These are phyloP conservation scores for Candida takata DNA, from an alignment of 805 yeast genomes.

Conservation along the genomic window DNA sequence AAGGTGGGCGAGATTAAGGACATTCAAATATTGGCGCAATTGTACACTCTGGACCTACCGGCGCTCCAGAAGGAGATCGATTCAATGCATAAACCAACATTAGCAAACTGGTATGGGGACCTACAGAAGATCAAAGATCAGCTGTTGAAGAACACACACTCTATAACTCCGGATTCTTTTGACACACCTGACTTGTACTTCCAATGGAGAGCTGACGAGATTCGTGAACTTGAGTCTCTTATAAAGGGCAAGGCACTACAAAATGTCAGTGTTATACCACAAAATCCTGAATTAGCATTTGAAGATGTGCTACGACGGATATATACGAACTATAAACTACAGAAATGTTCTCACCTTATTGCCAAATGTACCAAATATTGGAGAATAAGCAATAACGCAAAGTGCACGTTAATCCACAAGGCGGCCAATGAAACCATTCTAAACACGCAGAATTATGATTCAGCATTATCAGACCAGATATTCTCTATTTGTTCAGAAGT, in stretches of 20 bases:
- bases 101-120: conserved; percentile 27
- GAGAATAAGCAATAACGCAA: conserved; percentile 47
- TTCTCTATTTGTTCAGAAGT: conserved; percentile 10
- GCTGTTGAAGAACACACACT: conserved; percentile 23
- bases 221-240: conserved; percentile 16
- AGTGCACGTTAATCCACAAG: conserved; percentile 42
- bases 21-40: conserved; percentile 36
- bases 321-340: conserved; percentile 29
- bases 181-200: conserved; percentile 26
- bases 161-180: conserved; percentile 31
- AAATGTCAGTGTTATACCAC: conserved; percentile 31
- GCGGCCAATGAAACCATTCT: conserved; percentile 37
- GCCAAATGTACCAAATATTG: conserved; percentile 44
- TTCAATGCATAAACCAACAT: conserved; percentile 35
- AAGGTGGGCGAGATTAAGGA: conserved; percentile 48
- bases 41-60: conserved; percentile 43
- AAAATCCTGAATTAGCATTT: conserved; percentile 33
- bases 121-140: conserved; percentile 10
- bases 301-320: conserved; percentile 36
- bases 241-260: background rate
- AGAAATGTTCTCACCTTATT: background rate
- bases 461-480: background rate
- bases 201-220: conserved; percentile 36
- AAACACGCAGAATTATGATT: conserved; percentile 11
- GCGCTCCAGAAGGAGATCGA: conserved; percentile 50